These are phyloP conservation scores for Paramecium caudatum DNA, from an alignment of 73 alveolate genomes.

Conservation along the genomic window DNA sequence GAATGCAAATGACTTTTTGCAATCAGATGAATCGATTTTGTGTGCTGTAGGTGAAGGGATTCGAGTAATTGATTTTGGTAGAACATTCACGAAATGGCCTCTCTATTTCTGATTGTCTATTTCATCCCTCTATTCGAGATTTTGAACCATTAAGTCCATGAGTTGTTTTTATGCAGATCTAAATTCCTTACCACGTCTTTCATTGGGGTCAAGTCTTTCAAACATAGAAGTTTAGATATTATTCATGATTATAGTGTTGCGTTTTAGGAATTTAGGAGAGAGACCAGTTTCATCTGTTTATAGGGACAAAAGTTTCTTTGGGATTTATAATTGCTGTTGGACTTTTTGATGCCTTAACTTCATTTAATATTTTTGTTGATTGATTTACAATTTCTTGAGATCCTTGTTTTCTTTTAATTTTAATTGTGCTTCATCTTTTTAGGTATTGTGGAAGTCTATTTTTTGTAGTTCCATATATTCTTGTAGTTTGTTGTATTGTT, in stretches of 20 bases:
- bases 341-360: neutral
- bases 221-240: neutral
- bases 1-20: neutral
- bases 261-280: constrained; percentile 44
- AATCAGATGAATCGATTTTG: neutral
- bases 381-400: neutral
- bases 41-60: constrained; percentile 1
- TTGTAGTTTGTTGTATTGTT: neutral
- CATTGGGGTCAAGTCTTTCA: neutral
- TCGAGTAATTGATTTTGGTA: neutral
- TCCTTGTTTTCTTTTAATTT: constrained; percentile 32
- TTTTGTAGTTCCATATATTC: constrained; percentile 41
- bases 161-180: neutral
- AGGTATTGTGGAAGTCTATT: constrained; percentile 13
- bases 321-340: neutral
- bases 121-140: constrained; percentile 65
- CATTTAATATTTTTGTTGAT: constrained; percentile 21
- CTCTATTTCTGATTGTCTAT: neutral
- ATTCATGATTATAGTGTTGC: neutral
- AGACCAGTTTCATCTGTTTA: constrained; percentile 37
- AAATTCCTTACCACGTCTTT: neutral
- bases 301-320: neutral
- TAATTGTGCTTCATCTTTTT: constrained; percentile 31
- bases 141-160: constrained; percentile 39
- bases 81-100: neutral